Percentiles rank a stretch among this genome's conserved stretches.
These are phyloP conservation scores for Suillus plorans DNA, from an alignment of 768 basidiomycete genomes.

Conservation along the genomic window DNA sequence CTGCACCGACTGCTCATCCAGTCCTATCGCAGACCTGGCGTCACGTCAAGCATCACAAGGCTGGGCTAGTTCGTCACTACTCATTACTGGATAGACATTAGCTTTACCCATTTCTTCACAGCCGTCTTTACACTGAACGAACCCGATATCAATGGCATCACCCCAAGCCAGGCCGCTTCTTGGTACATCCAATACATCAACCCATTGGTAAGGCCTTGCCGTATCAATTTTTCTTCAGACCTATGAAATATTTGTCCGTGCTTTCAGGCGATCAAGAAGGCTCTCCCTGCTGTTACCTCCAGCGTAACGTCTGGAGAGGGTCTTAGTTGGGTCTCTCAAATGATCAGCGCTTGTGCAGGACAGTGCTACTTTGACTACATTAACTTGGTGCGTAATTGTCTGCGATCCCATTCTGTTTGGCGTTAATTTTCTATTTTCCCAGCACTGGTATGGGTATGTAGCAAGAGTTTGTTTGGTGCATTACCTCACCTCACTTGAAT, in stretches of 20 bases:
- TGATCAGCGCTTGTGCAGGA: constrained; percentile 35
- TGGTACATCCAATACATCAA: constrained; percentile 39
- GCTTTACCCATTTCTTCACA: constrained; percentile 2
- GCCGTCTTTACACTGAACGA: constrained; percentile 38
- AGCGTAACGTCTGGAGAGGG: constrained; percentile 33
- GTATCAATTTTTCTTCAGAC: not conserved
- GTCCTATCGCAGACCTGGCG: constrained; percentile 31
- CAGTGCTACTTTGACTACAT: constrained; percentile 37
- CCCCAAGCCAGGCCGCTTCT: constrained; percentile 29
- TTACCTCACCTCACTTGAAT: not conserved
- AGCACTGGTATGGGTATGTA: constrained; percentile 33
- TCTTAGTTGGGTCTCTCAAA: constrained; percentile 34
- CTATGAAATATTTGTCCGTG: not conserved
- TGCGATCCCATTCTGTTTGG: not conserved
- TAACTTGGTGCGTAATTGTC: constrained; percentile 27
- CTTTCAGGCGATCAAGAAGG: constrained; percentile 35
- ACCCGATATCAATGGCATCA: constrained; percentile 32
- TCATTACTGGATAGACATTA: not conserved
- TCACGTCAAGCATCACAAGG: constrained; percentile 31
- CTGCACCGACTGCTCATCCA: constrained; percentile 36
- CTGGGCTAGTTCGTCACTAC: constrained; percentile 29
- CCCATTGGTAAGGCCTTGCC: constrained; percentile 28
- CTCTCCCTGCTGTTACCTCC: constrained; percentile 37
- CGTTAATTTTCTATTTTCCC: not conserved
- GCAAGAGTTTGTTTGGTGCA: not conserved